Evolutionary conservation across 2,329 filamentous ascomycete species (phyloP), one percentile per base, ranked within the genome.

Genomic region (Aspergillus sp.): DNA sequence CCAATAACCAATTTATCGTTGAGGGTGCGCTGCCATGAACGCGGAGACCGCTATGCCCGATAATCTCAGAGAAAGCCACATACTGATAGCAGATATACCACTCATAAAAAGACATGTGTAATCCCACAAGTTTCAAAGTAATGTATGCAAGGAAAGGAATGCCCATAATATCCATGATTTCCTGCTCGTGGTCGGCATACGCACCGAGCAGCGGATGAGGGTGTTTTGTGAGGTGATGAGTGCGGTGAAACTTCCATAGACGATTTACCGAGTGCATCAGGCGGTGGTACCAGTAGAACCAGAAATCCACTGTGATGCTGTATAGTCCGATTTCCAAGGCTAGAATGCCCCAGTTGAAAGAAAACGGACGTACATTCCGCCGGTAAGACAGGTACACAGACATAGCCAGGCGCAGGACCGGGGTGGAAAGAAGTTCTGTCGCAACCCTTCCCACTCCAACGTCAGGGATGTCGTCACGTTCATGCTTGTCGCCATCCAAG

Each of bases 211-310:
- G 2, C 6, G 48, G 38, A 2, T 42, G 41, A 5, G 48, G 48
- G 14, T 50, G 48, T 11, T 50, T 50, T 6, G 48, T 50, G 3
- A 50, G 19, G 13, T 50, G 48, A 40, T 50, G 48, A 2, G 48
- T 50, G 26, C 48, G 48, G 22, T 50, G 48, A 14, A 33, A 50
- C 32, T 50, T 44, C 48, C 48, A 50, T 1, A 50, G 30, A 9
- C 10, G 20, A n/a, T 40, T 42, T 17, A 50, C 41, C 40, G 42
- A 33, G 40, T 50, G 48, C 38, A 42, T 44, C 10, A 42, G 20
- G 8, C 48, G 48, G 41, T 50, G 48, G 19, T 50, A 50, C 17
- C 26, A 36, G 32, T 50, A 50, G 26, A 50, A 45, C 48, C 48
- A 44, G 14, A 50, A 45, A 14, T 50, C 48, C 11, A 50, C 38